Conservation (phyloP, 2,329 filamentous ascomycete genomes). For the Neodidymelliopsis sp. region DNA sequence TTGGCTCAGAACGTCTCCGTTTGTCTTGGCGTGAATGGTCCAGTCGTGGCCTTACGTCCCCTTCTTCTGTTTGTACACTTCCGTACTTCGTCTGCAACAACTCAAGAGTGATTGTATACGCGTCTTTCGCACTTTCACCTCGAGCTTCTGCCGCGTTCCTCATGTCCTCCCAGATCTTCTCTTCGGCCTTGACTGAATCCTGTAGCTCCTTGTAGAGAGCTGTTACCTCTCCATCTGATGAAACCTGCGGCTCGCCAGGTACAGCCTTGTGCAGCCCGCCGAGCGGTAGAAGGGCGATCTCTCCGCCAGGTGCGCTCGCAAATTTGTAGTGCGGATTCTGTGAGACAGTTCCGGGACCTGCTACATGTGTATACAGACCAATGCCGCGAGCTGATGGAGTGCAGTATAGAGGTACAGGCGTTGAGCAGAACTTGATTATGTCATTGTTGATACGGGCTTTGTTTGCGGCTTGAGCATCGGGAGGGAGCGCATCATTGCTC, state of each 20-base stretch:
- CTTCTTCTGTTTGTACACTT: background rate
- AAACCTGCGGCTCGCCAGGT: background rate
- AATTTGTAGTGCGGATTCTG: background rate
- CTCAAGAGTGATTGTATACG: slow-evolving; percentile 4
- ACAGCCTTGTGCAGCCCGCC: slow-evolving; percentile 11
- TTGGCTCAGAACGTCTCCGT: background rate
- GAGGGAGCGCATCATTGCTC: slow-evolving; percentile 8
- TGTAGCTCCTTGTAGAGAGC: slow-evolving; percentile 14
- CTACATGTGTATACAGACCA: slow-evolving; percentile 38
- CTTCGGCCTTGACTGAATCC: slow-evolving; percentile 13
- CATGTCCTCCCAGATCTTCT: slow-evolving; percentile 4
- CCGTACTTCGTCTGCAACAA: slow-evolving; percentile 10
- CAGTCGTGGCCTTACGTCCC: background rate
- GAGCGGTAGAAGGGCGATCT: slow-evolving; percentile 18
- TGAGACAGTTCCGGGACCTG: slow-evolving; percentile 6
- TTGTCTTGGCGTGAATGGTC: background rate
- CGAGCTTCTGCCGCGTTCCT: background rate
- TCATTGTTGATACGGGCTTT: slow-evolving; percentile 32
- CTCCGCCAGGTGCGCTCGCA: background rate
- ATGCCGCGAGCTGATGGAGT: slow-evolving; percentile 29
- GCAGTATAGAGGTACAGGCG: background rate
- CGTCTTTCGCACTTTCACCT: background rate
- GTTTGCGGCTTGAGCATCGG: slow-evolving; percentile 19
- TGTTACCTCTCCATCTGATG: background rate
- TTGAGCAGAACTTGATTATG: slow-evolving; percentile 24